These are phyloP conservation scores for Termitomyces sp. DNA, from an alignment of 1,284 basidiomycete genomes.

Conservation along the genomic window DNA sequence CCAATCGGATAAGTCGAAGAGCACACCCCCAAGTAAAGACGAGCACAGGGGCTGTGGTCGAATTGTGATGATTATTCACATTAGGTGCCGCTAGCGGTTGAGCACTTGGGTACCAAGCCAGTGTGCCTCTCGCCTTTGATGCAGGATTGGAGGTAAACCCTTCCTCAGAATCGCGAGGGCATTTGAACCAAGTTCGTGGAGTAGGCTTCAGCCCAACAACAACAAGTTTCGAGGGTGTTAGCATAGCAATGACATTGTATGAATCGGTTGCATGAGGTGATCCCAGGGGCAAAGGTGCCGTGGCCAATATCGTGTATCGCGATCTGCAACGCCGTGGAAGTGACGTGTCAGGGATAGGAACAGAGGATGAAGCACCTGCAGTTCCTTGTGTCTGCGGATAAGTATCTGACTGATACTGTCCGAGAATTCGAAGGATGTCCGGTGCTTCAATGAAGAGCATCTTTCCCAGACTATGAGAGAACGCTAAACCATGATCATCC, in stretches of 20 bases:
- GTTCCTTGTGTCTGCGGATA: slow-evolving; percentile 14
- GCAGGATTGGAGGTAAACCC: slow-evolving; percentile 32
- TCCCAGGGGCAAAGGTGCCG: slow-evolving; percentile 83
- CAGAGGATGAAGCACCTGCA: slow-evolving; percentile 9
- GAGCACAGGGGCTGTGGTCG: slow-evolving; percentile 48
- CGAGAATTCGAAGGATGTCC: slow-evolving; percentile 91
- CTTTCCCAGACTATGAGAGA: slow-evolving; percentile 94
- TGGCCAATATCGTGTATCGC: slow-evolving; percentile 67
- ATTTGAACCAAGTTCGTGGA: slow-evolving; percentile 91
- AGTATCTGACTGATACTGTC: slow-evolving; percentile 75
- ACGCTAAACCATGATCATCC: slow-evolving; percentile 88
- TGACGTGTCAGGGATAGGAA: slow-evolving; percentile 15
- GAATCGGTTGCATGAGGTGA: slow-evolving; percentile 75
- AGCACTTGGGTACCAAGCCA: slow-evolving; percentile 78
- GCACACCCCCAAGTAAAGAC: slow-evolving; percentile 80
- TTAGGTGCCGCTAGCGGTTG: slow-evolving; percentile 23
- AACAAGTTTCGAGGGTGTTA: slow-evolving; percentile 89
- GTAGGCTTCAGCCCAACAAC: slow-evolving; percentile 90
- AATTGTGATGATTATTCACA: slow-evolving; percentile 19
- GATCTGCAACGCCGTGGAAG: slow-evolving; percentile 37
- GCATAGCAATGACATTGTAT: slow-evolving; percentile 82
- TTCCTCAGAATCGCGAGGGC: slow-evolving; percentile 53
- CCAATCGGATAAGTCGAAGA: slow-evolving; percentile 61
- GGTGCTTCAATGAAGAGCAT: slow-evolving; percentile 94
- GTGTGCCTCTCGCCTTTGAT: slow-evolving; percentile 51